Evolutionary conservation across 164 flowering plant genomes (phyloP).

Genomic region (Vitis amurensis): DNA sequence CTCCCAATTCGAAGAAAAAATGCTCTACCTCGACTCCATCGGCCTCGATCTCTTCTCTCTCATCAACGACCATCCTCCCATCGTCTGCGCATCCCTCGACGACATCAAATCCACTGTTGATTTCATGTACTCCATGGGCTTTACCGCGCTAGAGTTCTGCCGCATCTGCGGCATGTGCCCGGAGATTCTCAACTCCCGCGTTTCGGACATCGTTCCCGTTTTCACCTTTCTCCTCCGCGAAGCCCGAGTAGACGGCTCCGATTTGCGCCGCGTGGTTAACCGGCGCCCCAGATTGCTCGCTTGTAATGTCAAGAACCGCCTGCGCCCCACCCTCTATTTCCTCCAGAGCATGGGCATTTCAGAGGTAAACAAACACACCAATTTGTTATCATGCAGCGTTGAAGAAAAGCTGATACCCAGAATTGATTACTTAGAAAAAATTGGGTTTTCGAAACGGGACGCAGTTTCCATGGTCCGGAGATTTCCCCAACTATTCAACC

Average conservation of each 20-base stretch:
- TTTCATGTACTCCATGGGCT: slow-evolving; percentile 52
- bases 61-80: slow-evolving; percentile 44
- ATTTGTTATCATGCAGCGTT: slow-evolving; percentile 68
- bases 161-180: slow-evolving; percentile 79
- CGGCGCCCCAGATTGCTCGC: slow-evolving; percentile 70
- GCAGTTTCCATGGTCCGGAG: slow-evolving; percentile 63
- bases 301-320: slow-evolving; percentile 53
- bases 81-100: slow-evolving; percentile 41
- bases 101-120: slow-evolving; percentile 53
- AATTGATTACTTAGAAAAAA: slow-evolving; percentile 59
- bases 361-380: slow-evolving; percentile 54
- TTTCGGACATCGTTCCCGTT: slow-evolving; percentile 44
- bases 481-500: slow-evolving; percentile 78
- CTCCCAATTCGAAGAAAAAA: slow-evolving; percentile 55
- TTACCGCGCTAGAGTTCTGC: slow-evolving; percentile 54
- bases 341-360: slow-evolving; percentile 76
- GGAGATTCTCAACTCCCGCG: slow-evolving; percentile 38
- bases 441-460: slow-evolving; percentile 64
- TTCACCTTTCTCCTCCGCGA: slow-evolving; percentile 86
- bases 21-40: slow-evolving; percentile 77
- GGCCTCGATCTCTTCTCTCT: slow-evolving; percentile 72
- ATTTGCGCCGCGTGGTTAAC: slow-evolving; percentile 40
- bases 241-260: slow-evolving; percentile 53
- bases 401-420: slow-evolving; percentile 80
- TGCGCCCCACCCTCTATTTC: slow-evolving; percentile 89